A percentile compares a stretch with the other conserved stretches of the same genome.
Evolutionary conservation across 2,329 filamentous ascomycete species (phyloP).

Genomic region (Colletotrichum aenigma): DNA sequence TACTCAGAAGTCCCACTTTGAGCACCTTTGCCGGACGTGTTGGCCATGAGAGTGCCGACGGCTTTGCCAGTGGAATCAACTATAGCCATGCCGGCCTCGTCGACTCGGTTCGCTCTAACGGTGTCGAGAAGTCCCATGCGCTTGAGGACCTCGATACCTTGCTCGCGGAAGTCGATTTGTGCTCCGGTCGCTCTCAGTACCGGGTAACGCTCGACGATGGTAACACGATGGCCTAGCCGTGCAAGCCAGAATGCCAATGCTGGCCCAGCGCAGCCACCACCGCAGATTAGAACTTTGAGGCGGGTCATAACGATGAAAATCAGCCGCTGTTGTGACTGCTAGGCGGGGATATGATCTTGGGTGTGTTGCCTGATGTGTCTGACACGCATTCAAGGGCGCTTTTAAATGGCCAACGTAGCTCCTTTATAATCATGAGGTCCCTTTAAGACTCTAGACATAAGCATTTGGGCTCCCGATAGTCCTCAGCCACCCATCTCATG

Average conservation of each 20-base stretch:
- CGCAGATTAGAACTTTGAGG: constrained; percentile 37
- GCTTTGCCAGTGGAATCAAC: constrained; percentile 41
- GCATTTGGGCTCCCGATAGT: not conserved
- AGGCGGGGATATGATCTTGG: not conserved
- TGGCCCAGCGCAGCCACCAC: constrained; percentile 39
- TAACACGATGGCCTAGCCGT: constrained; percentile 39
- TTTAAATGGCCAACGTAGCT: not conserved
- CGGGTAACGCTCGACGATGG: constrained; percentile 44
- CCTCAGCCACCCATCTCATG: not conserved
- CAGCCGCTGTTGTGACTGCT: not conserved
- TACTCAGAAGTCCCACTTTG: constrained; percentile 50
- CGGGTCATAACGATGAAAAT: not conserved
- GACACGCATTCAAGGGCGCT: not conserved
- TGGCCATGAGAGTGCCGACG: not conserved
- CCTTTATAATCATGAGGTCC: not conserved
- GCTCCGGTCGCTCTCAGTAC: constrained; percentile 50
- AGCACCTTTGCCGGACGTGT: constrained; percentile 21
- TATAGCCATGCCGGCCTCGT: constrained; percentile 50
- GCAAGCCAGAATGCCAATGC: constrained; percentile 55
- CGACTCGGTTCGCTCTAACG: constrained; percentile 43
- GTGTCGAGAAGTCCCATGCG: constrained; percentile 54
- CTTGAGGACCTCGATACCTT: constrained; percentile 53
- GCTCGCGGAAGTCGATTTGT: constrained; percentile 58
- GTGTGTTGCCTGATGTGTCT: not conserved
- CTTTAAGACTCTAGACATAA: not conserved